Evolutionary conservation across 768 basidiomycete genomes (phyloP).

Genomic region (Pulveroboletus sp.): DNA sequence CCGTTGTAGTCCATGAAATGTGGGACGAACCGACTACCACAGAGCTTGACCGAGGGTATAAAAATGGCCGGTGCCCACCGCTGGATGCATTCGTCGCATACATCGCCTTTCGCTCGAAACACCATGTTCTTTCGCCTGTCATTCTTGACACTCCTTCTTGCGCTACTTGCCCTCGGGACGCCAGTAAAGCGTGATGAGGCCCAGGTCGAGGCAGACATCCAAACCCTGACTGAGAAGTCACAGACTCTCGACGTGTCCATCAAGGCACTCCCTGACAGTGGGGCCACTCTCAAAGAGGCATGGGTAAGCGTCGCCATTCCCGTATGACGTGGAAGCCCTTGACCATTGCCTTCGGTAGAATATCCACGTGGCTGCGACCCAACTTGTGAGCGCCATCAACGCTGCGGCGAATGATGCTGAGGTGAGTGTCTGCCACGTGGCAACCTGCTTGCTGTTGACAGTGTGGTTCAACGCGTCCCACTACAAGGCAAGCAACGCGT

Average conservation of each 20-base stretch:
- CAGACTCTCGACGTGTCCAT: neutral
- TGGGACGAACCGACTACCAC: no score
- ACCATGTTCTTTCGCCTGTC: slow-evolving; percentile 13
- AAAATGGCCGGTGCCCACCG: neutral
- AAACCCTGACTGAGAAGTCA: accelerated
- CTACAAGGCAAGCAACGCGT: neutral
- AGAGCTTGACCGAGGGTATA: neutral
- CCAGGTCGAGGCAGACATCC: neutral
- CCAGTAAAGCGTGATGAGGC: slow-evolving; percentile 6
- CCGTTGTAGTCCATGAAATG: neutral
- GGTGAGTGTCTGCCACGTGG: slow-evolving; percentile 1
- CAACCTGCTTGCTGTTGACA: neutral
- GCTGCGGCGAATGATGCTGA: neutral
- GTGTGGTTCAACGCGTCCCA: neutral
- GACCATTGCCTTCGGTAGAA: neutral
- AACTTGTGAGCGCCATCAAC: accelerated
- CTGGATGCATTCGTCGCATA: neutral
- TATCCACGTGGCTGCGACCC: accelerated
- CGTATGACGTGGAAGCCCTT: neutral
- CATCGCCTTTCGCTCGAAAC: neutral
- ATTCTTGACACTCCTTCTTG: slow-evolving; percentile 10
- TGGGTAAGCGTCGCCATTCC: neutral
- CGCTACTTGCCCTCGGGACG: slow-evolving; percentile 7
- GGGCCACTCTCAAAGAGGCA: accelerated
- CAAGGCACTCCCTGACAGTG: neutral